Percentiles rank a stretch among this genome's conserved stretches.
Evolutionary conservation across 495 filamentous ascomycete genomes (phyloP).

Genomic region (Bryoglossum gracile): DNA sequence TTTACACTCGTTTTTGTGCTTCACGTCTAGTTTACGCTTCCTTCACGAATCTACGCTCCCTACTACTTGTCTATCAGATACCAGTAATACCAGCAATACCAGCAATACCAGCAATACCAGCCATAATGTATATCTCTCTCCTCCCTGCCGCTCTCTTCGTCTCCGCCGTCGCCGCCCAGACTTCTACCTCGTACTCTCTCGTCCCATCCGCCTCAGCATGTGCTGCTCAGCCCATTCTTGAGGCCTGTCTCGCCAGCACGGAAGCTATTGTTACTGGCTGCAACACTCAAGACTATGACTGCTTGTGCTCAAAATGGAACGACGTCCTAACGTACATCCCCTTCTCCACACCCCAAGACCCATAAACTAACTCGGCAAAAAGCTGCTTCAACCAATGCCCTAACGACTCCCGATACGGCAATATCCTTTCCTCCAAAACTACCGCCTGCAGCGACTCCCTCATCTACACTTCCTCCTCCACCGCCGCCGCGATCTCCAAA

Average conservation of each 20-base stretch:
- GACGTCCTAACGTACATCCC: constrained; percentile 19
- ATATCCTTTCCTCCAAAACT: not conserved
- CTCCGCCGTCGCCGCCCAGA: constrained; percentile 12
- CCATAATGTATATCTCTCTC: constrained; percentile 18
- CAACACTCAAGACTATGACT: constrained; percentile 13
- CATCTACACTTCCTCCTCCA: constrained; percentile 10
- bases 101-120: not conserved
- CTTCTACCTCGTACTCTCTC: not conserved
- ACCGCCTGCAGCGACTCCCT: constrained; percentile 18
- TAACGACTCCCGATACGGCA: constrained; percentile 12
- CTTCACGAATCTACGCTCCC: not conserved
- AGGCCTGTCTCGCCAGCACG: constrained; percentile 14
- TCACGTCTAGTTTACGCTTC: not conserved
- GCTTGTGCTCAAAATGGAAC: constrained; percentile 19
- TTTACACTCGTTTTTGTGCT: constrained; percentile 2
- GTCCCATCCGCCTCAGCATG: constrained; percentile 7
- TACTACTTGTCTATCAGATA: not conserved
- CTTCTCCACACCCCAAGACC: not conserved
- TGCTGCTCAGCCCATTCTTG: constrained; percentile 18
- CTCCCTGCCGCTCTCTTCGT: constrained; percentile 15
- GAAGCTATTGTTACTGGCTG: constrained; percentile 14
- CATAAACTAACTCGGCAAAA: not conserved
- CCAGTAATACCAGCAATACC: not conserved
- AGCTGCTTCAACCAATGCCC: constrained; percentile 25
- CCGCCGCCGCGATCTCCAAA: constrained; percentile 8